Conservation (phyloP, 345 rosid species). For the Aurinia saxatilis region DNA sequence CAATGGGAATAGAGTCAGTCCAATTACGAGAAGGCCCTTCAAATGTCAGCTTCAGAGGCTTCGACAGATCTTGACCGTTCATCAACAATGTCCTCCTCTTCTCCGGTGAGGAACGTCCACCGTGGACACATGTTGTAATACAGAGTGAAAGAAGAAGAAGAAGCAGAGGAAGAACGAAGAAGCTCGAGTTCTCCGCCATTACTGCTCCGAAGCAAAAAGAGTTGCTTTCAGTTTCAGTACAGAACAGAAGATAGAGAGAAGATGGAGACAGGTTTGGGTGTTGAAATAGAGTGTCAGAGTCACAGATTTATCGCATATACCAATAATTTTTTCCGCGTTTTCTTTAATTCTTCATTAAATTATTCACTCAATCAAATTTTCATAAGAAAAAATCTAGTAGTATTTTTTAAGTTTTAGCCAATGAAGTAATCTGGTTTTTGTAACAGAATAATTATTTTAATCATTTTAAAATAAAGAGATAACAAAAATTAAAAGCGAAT, state of each 20-base stretch:
- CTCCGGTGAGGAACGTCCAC: too few relatives aligned
- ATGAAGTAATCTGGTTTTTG: too few relatives aligned
- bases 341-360: neutral
- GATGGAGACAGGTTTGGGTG: neutral
- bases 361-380: neutral
- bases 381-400: neutral
- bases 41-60: constrained; percentile 57
- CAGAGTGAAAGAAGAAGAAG: neutral
- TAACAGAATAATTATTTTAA: neutral
- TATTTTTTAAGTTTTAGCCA: too few relatives aligned
- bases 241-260: neutral
- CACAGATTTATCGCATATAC: neutral
- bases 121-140: constrained; percentile 6
- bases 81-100: constrained; percentile 34
- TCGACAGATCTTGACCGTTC: constrained; percentile 28
- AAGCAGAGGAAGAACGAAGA: constrained; percentile 20
- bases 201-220: constrained; percentile 1
- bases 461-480: too few relatives aligned
- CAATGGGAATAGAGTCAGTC: constrained; percentile 85
- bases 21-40: constrained; percentile 62
- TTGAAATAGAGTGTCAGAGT: constrained; percentile 4
- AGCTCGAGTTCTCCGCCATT: constrained; percentile 28
- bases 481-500: too few relatives aligned
- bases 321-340: constrained; percentile 7
- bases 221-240: constrained; percentile 1